Base-by-base conservation (phyloP, 345 rosid genomes). In the Populus alba region DNA sequence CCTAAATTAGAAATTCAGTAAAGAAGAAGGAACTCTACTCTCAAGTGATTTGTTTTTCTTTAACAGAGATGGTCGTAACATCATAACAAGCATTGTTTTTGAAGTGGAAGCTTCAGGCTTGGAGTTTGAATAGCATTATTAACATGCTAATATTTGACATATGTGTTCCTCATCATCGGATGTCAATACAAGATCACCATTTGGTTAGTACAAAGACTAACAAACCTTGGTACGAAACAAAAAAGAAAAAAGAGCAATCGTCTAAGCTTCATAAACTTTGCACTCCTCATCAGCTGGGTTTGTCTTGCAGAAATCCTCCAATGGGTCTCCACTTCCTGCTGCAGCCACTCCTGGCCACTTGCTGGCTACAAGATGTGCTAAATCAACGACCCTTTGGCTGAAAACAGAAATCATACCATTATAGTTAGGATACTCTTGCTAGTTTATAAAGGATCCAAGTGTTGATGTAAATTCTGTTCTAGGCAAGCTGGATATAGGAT, bases 321-420 rank as follows among this genome's bases (percentile, higher is more conserved):
- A 81, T 7, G 99, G 94, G 80, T 92, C 99, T 79, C 92, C 96
- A 47, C 95, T 93, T 71, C 96, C 98, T 10, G 74, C 78, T 39
- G 83, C 83, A 11, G 79, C 61, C 17, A 33, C 81, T 18, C 98
- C 98, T 6, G 97, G 98, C 99, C 99, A 95, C 81, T 93, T 88
- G 78, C 31, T 67, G 16, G 98, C 97, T n/a, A 95, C 98, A 35
- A 93, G 77, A 73, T 95, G 97, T 10, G 99, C 97, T 92, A 95
- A 89, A 83, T 95, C 98, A 8, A 95, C 98, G 0, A 95, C 98
- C 87, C 99, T 91, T 88, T 95, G 98, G 86, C 99, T 95, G 92
- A 80, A 82, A 74, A 59, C 27, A 20, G 47, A 31, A 38, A 72
- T n/a, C 17, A 35, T 23, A 17, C 69, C 27, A 22, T 12, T n/a